Evolutionary conservation across 225 moss, liverwort and hornwort species (phyloP), one percentile per base, ranked within the genome.

Genomic region (Anthoceros angustus): DNA sequence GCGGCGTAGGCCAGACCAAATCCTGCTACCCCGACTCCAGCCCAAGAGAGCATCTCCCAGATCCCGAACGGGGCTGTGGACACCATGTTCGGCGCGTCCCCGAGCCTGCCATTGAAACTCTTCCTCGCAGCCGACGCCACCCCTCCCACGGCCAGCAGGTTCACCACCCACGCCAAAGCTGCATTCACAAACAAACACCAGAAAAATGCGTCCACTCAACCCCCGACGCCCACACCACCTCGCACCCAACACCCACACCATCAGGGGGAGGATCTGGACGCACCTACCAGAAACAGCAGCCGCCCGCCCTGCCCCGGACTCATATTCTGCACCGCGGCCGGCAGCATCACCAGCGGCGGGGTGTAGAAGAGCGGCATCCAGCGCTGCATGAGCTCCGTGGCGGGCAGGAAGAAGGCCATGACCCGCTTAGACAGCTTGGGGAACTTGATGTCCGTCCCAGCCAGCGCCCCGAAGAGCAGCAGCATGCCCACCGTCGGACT

Each of bases 361-460:
- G 79, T 77, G 48, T 81, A 84, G 41, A 84, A 84, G 9, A 84
- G 71, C 62, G 84, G 84, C 70, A 81, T 75, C 84, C 84, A 84
- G 49, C 78, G 81, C 77, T 84, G 84, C 48, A 84, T 42, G 10
- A 80, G 70, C 61, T 81, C 84, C 65, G 81, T 76, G 11, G 79
- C 84, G 42, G 84, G 84, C 40, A 39, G 74, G 42, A 84, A 84
- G 42, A 79, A 81, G 25, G 64, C 61, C 8, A 75, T 78, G 38
- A 78, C 73, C 0, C 55, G 32, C 70, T 73, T 84, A n/a, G 77
- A 76, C 45, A 32, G 38, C 64, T 72, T 48, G 42, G 81, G 74
- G 49, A 74, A 64, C 8, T 64, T 63, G 63, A 48, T 64, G 63
- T 81, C 75, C 7, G 81, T 66, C 15, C 72, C 77, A 8, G 75